Evolutionary conservation across 495 filamentous ascomycete species (phyloP).

Genomic region (Xylaria telfairii): DNA sequence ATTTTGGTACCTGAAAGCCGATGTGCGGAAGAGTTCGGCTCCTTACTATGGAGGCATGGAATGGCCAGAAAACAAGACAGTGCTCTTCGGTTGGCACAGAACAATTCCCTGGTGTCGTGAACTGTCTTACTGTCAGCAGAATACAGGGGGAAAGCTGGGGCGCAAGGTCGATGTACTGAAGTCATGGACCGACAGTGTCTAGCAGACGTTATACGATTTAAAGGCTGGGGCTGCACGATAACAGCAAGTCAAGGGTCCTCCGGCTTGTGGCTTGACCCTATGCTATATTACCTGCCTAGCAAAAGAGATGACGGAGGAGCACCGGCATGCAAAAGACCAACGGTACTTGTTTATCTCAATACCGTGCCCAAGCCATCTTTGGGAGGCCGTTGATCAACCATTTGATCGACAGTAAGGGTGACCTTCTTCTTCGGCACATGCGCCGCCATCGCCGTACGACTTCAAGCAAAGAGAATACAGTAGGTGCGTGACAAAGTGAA

Average conservation of each 20-base stretch:
- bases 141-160: background rate
- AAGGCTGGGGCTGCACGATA: constrained; percentile 7
- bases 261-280: constrained; percentile 18
- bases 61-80: constrained; percentile 1
- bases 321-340: background rate
- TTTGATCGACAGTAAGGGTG: constrained; percentile 20
- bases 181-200: background rate
- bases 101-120: background rate
- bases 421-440: constrained; percentile 14
- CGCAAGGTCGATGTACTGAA: background rate
- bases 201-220: background rate
- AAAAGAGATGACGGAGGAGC: constrained; percentile 2
- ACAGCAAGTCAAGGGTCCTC: background rate
- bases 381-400: constrained; percentile 15
- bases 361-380: constrained; percentile 6
- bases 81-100: background rate
- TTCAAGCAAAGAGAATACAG: background rate
- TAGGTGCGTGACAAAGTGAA: background rate
- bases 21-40: constrained; percentile 14
- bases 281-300: background rate
- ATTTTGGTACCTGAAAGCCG: constrained; percentile 15
- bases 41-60: background rate
- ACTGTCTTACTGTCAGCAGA: background rate
- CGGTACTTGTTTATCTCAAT: constrained; percentile 15
- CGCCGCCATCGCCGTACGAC: constrained; percentile 10